Conservation (phyloP, 805 yeast species). For the Blastobotrys chiropterorum region DNA sequence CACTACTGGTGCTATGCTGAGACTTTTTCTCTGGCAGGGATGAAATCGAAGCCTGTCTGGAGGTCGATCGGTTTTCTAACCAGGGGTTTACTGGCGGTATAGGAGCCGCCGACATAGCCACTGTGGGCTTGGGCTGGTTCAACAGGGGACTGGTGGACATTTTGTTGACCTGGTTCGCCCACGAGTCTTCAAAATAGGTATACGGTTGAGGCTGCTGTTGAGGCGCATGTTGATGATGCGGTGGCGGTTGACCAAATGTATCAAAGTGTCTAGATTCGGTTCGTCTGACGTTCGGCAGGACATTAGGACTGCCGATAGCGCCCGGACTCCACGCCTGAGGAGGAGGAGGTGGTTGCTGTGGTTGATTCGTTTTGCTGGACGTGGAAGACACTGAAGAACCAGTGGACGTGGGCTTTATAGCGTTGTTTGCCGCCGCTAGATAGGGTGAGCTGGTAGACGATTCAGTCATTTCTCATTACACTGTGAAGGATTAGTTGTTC, state of each 20-base stretch:
- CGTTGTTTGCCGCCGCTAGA: background rate
- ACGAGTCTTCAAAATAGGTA: too few species aligned
- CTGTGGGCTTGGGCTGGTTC: too few species aligned
- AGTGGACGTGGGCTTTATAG: background rate
- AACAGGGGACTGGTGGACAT: too few species aligned
- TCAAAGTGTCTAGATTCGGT: constrained; percentile 24
- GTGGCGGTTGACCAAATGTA: constrained; percentile 13
- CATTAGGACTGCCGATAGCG: too few species aligned
- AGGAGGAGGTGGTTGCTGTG: background rate
- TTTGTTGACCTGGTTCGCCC: too few species aligned
- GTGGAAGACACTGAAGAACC: background rate
- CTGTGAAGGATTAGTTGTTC: background rate
- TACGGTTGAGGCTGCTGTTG: too few species aligned
- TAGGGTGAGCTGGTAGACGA: background rate
- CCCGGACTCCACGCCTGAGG: background rate
- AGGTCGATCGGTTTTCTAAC: background rate
- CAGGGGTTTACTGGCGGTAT: too few species aligned
- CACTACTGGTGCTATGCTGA: background rate
- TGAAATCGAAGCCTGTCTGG: background rate
- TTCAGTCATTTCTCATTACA: background rate
- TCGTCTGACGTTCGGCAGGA: too few species aligned
- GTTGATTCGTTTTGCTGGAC: background rate
- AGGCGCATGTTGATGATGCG: too few species aligned
- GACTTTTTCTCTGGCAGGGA: background rate
- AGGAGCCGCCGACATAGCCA: too few species aligned